Base-by-base conservation (phyloP, 305 asterid genomes). In the Solanum aculeatissimum region DNA sequence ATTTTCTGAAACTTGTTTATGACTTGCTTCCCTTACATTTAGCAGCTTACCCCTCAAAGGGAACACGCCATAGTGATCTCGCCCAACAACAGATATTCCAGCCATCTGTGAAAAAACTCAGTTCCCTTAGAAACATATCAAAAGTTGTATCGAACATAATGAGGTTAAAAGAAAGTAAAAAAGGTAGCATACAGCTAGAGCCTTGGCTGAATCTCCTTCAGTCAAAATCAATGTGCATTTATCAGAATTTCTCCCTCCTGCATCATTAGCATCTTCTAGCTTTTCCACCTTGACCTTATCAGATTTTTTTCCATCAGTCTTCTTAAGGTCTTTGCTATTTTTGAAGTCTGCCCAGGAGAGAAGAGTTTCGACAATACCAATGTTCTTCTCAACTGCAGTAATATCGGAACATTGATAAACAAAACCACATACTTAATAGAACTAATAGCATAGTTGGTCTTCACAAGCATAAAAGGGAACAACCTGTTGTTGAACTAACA, bases 201-300 rank as follows among this genome's bases (percentile, higher is more conserved):
- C 96, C 91, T 94, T 95, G 83, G 99, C 99, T 11, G 99, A 97
- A 91, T 97, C 99, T 90, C 99, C 99, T 92, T 97, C 99, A 35
- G 99, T 97, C 93, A 97, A 91, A 86, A 97, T 95, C 87, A 97
- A 90, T 55, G 99, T 97, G 85, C 99, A 97, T 88, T 85, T 93
- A 16, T 93, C 98, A 32, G 98, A 92, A 72, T 90, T 90, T 86
- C 55, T 97, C 80, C 94, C 96, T 60, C 99, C 98, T 62, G 98
- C 98, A 87, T 92, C 97, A 85, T 95, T 94, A 49, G 99, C 98
- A 88, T 97, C 98, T 66, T 92, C 93, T 66, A 95, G 91, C 87
- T 97, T 97, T 47, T 94, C 85, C 57, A 97, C 97, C 29, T 91
- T 86, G 51, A 95, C 90, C 88, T 92, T 90, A 74, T 87, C 88